phyloP scores from a whole-genome alignment of 1,284 basidiomycete species.

The Sparassis latifolia region DNA sequence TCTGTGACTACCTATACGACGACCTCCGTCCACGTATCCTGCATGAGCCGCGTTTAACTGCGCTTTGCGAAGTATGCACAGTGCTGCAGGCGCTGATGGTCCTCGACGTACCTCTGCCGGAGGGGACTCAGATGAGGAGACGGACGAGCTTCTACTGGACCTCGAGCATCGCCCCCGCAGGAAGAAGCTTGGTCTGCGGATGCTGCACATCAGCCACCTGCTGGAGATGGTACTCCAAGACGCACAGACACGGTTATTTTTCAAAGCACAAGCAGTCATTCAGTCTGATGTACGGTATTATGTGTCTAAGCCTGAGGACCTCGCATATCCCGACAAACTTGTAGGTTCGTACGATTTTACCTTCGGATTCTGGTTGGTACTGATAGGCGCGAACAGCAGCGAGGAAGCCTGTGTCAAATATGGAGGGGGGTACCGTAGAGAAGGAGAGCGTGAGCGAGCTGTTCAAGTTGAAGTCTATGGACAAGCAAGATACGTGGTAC shows the following conservation, averaged over 20 bases:
- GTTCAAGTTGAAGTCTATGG: slow-evolving; percentile 66
- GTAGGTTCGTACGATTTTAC: slow-evolving; percentile 36
- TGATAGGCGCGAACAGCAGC: slow-evolving; percentile 27
- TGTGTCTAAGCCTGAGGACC: slow-evolving; percentile 66
- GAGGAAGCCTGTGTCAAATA: slow-evolving; percentile 33
- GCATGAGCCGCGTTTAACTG: slow-evolving; percentile 81
- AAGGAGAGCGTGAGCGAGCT: slow-evolving; percentile 61
- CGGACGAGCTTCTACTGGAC: slow-evolving; percentile 37
- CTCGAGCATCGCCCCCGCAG: slow-evolving; percentile 23
- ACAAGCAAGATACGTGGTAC: slow-evolving; percentile 83
- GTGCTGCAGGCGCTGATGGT: slow-evolving; percentile 93
- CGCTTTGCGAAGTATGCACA: slow-evolving; percentile 89
- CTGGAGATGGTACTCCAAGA: slow-evolving; percentile 89
- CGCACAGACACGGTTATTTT: slow-evolving; percentile 88
- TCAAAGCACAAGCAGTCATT: slow-evolving; percentile 87
- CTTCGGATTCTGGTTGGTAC: not conserved
- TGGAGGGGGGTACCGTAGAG: slow-evolving; percentile 39
- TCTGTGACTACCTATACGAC: slow-evolving; percentile 92
- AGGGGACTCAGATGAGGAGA: slow-evolving; percentile 29
- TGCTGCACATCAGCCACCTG: slow-evolving; percentile 65
- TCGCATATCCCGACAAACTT: slow-evolving; percentile 81
- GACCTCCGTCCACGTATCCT: slow-evolving; percentile 89
- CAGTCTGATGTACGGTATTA: slow-evolving; percentile 84
- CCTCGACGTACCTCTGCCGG: slow-evolving; percentile 54
- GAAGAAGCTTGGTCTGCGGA: slow-evolving; percentile 36